Conservation (phyloP, 257 asterid species). For the Solanum chiquidenum region DNA sequence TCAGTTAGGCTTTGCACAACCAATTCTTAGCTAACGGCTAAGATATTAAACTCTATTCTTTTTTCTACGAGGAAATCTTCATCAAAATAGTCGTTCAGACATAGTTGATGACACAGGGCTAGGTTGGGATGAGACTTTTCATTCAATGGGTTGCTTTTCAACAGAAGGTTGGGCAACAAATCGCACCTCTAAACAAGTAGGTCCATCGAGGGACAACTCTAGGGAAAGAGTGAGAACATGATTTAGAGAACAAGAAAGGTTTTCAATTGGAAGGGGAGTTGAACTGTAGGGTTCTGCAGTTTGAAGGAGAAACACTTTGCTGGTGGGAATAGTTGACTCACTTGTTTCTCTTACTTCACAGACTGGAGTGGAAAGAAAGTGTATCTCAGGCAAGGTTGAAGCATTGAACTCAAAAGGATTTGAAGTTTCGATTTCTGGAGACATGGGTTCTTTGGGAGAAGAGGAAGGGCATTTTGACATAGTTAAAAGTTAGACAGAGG, state of each 20-base stretch:
- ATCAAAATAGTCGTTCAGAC: background rate
- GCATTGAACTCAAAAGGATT: too few species aligned
- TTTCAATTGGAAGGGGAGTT: background rate
- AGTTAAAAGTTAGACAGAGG: too few species aligned
- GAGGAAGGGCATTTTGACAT: background rate
- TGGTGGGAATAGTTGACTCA: background rate
- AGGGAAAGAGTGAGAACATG: background rate
- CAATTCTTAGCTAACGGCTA: background rate
- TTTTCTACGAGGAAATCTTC: background rate
- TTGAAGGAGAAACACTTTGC: too few species aligned
- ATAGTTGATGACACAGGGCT: background rate
- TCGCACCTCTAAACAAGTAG: background rate
- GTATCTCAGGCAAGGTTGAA: too few species aligned
- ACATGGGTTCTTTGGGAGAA: background rate
- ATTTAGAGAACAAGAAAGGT: too few species aligned
- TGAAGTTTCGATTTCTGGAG: background rate
- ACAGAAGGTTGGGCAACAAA: background rate
- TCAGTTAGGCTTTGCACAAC: background rate
- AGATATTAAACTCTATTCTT: too few species aligned
- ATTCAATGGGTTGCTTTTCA: background rate
- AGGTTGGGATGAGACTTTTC: background rate
- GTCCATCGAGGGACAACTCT: background rate
- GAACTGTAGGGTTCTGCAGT: background rate
- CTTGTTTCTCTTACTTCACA: background rate
- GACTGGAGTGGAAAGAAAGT: background rate